These are phyloP conservation scores for Croton setiger DNA, from an alignment of 441 rosid species.

Conservation along the genomic window DNA sequence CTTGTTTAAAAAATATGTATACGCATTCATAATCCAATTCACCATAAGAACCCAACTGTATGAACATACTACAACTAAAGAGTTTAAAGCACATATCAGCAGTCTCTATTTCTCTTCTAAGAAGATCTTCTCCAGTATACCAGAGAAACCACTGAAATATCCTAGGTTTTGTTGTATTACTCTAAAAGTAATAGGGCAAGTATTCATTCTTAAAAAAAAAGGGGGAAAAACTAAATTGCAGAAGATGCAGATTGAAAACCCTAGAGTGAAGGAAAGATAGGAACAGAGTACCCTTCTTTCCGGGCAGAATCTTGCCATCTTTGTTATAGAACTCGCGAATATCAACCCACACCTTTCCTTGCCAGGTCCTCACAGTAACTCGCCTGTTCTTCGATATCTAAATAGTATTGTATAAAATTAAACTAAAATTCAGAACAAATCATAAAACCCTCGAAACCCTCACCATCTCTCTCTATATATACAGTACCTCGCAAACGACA, in stretches of 20 bases:
- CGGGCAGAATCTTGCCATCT: conserved; percentile 78
- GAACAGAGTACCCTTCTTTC: conserved; percentile 80
- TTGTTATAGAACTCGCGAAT: conserved; percentile 89
- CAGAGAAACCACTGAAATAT: too few species aligned
- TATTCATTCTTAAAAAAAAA: too few species aligned
- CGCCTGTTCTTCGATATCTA: conserved; percentile 86
- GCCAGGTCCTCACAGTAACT: conserved; percentile 82
- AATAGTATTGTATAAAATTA: conserved; percentile 4
- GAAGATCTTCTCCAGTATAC: too few species aligned
- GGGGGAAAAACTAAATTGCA: too few species aligned
- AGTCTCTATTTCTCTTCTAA: too few species aligned
- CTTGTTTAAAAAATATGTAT: neutral
- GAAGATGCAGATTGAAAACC: too few species aligned
- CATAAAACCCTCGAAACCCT: conserved; percentile 18
- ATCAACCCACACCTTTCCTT: conserved; percentile 74
- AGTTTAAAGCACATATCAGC: neutral
- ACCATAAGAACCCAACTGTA: neutral
- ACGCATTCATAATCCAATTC: neutral
- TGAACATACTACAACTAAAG: neutral
- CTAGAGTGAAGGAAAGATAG: neutral
- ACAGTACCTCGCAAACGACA: conserved; percentile 67
- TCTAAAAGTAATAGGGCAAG: too few species aligned
- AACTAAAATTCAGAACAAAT: neutral
- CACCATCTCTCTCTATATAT: neutral
- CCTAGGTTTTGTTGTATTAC: too few species aligned